Evolutionary conservation across 2,329 filamentous ascomycete species (phyloP).

Genomic region (Spiromastix sp.): DNA sequence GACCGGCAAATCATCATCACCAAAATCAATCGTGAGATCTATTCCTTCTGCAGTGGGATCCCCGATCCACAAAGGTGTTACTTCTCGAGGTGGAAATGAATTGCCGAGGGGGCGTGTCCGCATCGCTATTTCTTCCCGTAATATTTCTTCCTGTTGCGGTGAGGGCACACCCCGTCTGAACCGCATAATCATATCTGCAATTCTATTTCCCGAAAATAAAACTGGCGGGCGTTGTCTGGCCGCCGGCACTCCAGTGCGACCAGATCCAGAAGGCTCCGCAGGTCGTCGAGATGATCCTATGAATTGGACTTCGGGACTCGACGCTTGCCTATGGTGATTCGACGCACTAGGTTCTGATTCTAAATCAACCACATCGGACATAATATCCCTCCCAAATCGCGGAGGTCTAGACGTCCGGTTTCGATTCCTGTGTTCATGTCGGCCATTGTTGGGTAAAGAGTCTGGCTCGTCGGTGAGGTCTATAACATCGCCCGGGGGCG

Average conservation of each 20-base stretch:
- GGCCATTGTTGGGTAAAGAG: conserved; percentile 10
- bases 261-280: conserved; percentile 8
- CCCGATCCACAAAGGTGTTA: conserved; percentile 17
- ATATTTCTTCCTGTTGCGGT: conserved; percentile 7
- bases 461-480: conserved; percentile 38
- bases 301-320: conserved; percentile 43
- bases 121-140: conserved; percentile 13
- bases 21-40: conserved; percentile 19
- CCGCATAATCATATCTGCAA: conserved; percentile 11
- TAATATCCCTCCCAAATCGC: conserved; percentile 27
- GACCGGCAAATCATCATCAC: conserved; percentile 15
- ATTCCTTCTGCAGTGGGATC: conserved; percentile 13
- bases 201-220: conserved; percentile 4
- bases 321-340: conserved; percentile 11
- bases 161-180: conserved; percentile 1
- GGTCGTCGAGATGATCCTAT: conserved; percentile 23
- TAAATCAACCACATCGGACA: conserved; percentile 27
- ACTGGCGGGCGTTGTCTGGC: neutral
- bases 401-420: conserved; percentile 18
- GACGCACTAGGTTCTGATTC: conserved; percentile 24
- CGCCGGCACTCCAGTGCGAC: neutral
- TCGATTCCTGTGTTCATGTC: conserved; percentile 6
- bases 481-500: conserved; percentile 29
- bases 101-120: conserved; percentile 9
- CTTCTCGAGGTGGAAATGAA: conserved; percentile 8